A percentile compares a stretch with the other conserved stretches of the same genome.
Conservation (phyloP, 805 yeast genomes). For the Cyberlindnera americana region DNA sequence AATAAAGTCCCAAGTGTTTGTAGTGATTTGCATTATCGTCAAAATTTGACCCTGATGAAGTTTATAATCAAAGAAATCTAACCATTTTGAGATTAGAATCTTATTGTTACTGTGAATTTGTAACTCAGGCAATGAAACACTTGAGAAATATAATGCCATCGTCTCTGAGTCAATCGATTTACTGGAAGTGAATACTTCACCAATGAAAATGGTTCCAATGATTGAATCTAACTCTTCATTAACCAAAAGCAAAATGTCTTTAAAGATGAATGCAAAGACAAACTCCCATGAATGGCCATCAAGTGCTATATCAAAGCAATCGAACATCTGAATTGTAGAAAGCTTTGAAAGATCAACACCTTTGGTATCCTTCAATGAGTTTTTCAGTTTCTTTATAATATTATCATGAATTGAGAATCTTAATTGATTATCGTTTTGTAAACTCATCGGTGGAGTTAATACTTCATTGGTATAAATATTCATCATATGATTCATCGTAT, state of each 20-base stretch:
- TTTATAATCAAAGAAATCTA: slow-evolving; percentile 26
- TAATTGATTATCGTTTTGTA: slow-evolving; percentile 6
- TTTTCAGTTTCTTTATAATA: slow-evolving; percentile 6
- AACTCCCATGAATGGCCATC: slow-evolving; percentile 42
- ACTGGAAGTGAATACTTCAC: slow-evolving; percentile 34
- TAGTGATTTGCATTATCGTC: slow-evolving; percentile 45
- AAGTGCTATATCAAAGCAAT: slow-evolving; percentile 38
- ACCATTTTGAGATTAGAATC: slow-evolving; percentile 40
- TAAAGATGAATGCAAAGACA: slow-evolving; percentile 34
- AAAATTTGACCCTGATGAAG: slow-evolving; percentile 13
- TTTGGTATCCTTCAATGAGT: slow-evolving; percentile 7
- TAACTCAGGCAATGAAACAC: slow-evolving; percentile 43
- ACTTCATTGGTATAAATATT: slow-evolving; percentile 23
- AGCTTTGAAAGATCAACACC: slow-evolving; percentile 18
- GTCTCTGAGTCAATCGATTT: slow-evolving; percentile 25
- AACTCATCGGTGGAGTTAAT: background rate
- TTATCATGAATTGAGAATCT: slow-evolving; percentile 17
- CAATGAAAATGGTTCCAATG: slow-evolving; percentile 39
- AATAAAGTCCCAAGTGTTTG: slow-evolving; percentile 46
- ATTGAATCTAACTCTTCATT: slow-evolving; percentile 24
- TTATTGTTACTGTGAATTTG: slow-evolving; percentile 31
- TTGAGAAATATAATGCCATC: slow-evolving; percentile 36
- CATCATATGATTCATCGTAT: slow-evolving; percentile 14
- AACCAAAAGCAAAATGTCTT: slow-evolving; percentile 29
- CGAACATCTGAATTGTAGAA: slow-evolving; percentile 37